These are phyloP conservation scores for Daedaleopsis sinensis DNA, from an alignment of 768 basidiomycete genomes.

Conservation along the genomic window DNA sequence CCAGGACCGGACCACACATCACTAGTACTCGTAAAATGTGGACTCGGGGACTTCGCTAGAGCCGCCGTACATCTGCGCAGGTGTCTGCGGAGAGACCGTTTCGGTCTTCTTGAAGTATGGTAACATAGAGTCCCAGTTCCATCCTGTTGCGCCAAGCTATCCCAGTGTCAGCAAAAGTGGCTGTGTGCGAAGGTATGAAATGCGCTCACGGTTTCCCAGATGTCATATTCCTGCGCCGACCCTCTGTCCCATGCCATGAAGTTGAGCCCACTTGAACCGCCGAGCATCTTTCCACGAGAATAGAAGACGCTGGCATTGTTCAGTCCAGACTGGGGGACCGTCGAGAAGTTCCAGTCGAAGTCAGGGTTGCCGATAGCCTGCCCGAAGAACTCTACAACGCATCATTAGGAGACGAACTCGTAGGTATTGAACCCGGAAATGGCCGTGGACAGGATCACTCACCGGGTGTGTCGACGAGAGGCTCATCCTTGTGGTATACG, in stretches of 20 bases:
- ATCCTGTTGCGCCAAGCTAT: slow-evolving; percentile 29
- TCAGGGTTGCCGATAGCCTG: slow-evolving; percentile 43
- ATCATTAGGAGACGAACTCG: slow-evolving; percentile 31
- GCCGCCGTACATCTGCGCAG: slow-evolving; percentile 18
- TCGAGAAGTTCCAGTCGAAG: slow-evolving; percentile 55
- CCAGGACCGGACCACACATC: not conserved
- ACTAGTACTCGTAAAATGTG: slow-evolving; percentile 37
- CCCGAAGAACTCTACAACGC: slow-evolving; percentile 50
- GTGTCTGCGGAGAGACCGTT: slow-evolving; percentile 50
- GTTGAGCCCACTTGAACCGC: slow-evolving; percentile 66
- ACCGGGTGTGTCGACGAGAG: slow-evolving; percentile 9
- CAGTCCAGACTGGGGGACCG: slow-evolving; percentile 45
- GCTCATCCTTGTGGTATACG: slow-evolving; percentile 1
- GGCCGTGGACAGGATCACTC: not conserved
- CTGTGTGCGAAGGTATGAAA: not conserved
- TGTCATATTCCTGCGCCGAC: slow-evolving; percentile 43
- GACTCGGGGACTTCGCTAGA: slow-evolving; percentile 43
- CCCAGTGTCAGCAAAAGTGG: too few species aligned
- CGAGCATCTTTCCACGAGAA: slow-evolving; percentile 65
- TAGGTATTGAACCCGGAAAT: not conserved
- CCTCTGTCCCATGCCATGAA: slow-evolving; percentile 65
- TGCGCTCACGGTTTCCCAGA: slow-evolving; percentile 36
- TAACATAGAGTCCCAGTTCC: slow-evolving; percentile 49
- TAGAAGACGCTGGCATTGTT: slow-evolving; percentile 45
- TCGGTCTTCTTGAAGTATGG: slow-evolving; percentile 50